phyloP scores from a whole-genome alignment of 495 filamentous ascomycete species.

The Podospora appendiculata region DNA sequence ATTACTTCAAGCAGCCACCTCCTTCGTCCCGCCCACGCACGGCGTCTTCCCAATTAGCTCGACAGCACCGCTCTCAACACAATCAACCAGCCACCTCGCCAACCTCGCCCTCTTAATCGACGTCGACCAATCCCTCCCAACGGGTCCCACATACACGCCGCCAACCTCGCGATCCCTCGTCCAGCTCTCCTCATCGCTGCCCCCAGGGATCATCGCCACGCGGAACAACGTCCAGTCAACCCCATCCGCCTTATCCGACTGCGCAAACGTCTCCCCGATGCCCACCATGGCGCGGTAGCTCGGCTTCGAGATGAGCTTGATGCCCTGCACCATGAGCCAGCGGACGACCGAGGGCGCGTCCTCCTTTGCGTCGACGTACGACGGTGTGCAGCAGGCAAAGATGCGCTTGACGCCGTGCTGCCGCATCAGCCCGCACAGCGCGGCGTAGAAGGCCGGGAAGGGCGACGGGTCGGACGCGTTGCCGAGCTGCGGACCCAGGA shows the following conservation, averaged over 20 bases:
- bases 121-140: conserved; percentile 6
- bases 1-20: background rate
- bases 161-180: conserved; percentile 12
- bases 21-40: background rate
- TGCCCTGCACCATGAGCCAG: background rate
- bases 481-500: conserved; percentile 7
- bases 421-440: conserved; percentile 6
- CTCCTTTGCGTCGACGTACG: background rate
- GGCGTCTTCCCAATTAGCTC: background rate
- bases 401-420: conserved; percentile 11
- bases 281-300: conserved; percentile 1
- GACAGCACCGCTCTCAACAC: background rate
- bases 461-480: background rate
- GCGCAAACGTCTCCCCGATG: conserved; percentile 4
- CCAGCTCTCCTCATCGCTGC: conserved; percentile 11
- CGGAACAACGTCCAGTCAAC: conserved; percentile 18
- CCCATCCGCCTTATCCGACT: background rate
- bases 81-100: conserved; percentile 15
- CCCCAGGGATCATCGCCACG: conserved; percentile 9
- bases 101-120: conserved; percentile 6
- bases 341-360: background rate
- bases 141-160: conserved; percentile 4
- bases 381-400: conserved; percentile 9
- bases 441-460: conserved; percentile 6
- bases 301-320: conserved; percentile 1